Conservation (phyloP, 306 rosid species). For the Cicer bijugum region DNA sequence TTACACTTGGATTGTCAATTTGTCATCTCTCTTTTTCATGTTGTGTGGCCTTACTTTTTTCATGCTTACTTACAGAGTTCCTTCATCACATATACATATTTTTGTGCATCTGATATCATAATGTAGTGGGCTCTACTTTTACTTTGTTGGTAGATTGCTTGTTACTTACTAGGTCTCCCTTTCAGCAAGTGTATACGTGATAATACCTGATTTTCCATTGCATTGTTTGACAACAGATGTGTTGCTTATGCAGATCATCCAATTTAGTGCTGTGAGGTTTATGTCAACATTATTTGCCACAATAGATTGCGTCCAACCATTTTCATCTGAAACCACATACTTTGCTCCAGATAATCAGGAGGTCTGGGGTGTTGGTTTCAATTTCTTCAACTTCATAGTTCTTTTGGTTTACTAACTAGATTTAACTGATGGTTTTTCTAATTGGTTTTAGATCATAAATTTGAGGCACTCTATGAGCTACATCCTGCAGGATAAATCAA, state of each 20-base stretch:
- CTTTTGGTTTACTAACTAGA: constrained; percentile 23
- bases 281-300: constrained; percentile 66
- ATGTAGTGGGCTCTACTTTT: not conserved
- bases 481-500: constrained; percentile 68
- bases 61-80: constrained; percentile 25
- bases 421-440: constrained; percentile 40
- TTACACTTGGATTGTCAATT: constrained; percentile 8
- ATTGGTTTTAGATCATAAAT: constrained; percentile 59
- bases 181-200: constrained; percentile 23
- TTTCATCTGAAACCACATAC: constrained; percentile 64
- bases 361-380: constrained; percentile 53
- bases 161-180: constrained; percentile 3
- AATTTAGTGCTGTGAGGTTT: constrained; percentile 80
- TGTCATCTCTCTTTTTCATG: constrained; percentile 33
- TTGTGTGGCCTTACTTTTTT: constrained; percentile 13
- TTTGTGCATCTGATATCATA: constrained; percentile 33
- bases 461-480: constrained; percentile 63
- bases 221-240: constrained; percentile 32
- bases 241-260: constrained; percentile 68
- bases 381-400: constrained; percentile 35
- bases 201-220: constrained; percentile 39
- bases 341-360: constrained; percentile 73
- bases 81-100: not conserved
- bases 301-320: constrained; percentile 65
- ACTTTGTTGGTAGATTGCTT: constrained; percentile 29